phyloP scores from a whole-genome alignment of 352 stramenopile species.

The Globisporangium paroecandrum region DNA sequence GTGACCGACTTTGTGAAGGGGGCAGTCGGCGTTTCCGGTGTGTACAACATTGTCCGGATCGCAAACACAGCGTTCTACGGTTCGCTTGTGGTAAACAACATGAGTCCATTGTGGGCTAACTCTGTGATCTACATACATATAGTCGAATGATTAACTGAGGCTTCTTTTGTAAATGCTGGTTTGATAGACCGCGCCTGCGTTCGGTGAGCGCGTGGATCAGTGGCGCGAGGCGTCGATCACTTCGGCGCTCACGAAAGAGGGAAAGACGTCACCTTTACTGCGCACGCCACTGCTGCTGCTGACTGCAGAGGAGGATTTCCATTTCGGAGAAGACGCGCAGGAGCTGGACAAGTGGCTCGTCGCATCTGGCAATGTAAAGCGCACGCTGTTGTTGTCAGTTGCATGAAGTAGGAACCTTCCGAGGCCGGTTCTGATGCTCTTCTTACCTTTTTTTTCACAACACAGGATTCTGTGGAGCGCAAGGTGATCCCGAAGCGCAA shows the following conservation, averaged over 20 bases:
- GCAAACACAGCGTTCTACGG: slow-evolving; percentile 75
- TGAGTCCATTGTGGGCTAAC: too few species aligned
- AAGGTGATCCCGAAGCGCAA: slow-evolving; percentile 52
- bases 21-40: slow-evolving; percentile 73
- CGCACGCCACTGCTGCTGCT: slow-evolving; percentile 55
- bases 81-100: slow-evolving; percentile 31
- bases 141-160: background rate
- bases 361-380: slow-evolving; percentile 46
- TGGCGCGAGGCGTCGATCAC: slow-evolving; percentile 73
- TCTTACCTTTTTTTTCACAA: slow-evolving; percentile 1
- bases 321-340: slow-evolving; percentile 66
- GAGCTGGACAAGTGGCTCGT: slow-evolving; percentile 65
- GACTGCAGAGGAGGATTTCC: slow-evolving; percentile 75
- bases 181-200: slow-evolving; percentile 48
- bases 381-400: background rate
- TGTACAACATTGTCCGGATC: slow-evolving; percentile 84
- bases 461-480: slow-evolving; percentile 36
- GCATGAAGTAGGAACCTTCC: too few species aligned
- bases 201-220: slow-evolving; percentile 58
- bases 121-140: too few species aligned
- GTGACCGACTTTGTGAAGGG: slow-evolving; percentile 41
- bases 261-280: slow-evolving; percentile 37
- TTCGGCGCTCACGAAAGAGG: slow-evolving; percentile 37
- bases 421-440: background rate
- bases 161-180: background rate